Percentiles rank a stretch among this genome's conserved stretches.
Conservation (phyloP, 495 filamentous ascomycete genomes). For the Penicillium fimorum region DNA sequence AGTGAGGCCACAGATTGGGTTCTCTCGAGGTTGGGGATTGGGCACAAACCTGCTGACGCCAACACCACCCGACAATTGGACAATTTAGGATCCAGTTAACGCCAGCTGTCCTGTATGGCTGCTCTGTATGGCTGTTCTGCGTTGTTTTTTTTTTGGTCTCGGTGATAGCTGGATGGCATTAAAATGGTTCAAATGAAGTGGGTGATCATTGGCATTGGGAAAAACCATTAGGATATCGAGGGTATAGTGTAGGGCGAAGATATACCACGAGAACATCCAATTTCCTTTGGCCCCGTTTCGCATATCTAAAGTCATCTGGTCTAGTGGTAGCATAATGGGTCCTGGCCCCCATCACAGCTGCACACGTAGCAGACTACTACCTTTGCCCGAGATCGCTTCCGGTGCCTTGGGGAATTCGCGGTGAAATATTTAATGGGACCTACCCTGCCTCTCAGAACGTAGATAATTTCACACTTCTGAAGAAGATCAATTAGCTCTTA, state of each 20-base stretch:
- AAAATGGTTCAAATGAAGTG: neutral
- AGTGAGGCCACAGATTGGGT: constrained; percentile 24
- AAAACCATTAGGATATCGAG: neutral
- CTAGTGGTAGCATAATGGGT: constrained; percentile 3
- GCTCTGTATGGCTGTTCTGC: constrained; percentile 3
- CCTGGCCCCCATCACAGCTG: constrained; percentile 25
- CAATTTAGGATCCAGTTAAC: neutral
- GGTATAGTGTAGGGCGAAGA: neutral
- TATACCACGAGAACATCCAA: neutral
- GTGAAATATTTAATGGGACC: constrained; percentile 16
- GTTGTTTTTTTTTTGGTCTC: neutral
- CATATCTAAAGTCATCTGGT: constrained; percentile 2
- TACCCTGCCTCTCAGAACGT: neutral
- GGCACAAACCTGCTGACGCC: constrained; percentile 22
- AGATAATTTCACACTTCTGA: constrained; percentile 4
- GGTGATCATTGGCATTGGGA: neutral
- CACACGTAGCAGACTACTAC: constrained; percentile 37
- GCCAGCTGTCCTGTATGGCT: neutral
- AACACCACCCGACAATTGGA: constrained; percentile 6
- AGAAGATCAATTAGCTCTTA: constrained; percentile 18
- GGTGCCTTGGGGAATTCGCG: constrained; percentile 6
- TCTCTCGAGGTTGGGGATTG: constrained; percentile 27
- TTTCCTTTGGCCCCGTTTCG: neutral
- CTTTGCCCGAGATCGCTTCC: constrained; percentile 23
- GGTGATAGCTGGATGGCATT: neutral